Base-by-base conservation (phyloP, 805 yeast genomes). In the Metschnikowia lachancei region DNA sequence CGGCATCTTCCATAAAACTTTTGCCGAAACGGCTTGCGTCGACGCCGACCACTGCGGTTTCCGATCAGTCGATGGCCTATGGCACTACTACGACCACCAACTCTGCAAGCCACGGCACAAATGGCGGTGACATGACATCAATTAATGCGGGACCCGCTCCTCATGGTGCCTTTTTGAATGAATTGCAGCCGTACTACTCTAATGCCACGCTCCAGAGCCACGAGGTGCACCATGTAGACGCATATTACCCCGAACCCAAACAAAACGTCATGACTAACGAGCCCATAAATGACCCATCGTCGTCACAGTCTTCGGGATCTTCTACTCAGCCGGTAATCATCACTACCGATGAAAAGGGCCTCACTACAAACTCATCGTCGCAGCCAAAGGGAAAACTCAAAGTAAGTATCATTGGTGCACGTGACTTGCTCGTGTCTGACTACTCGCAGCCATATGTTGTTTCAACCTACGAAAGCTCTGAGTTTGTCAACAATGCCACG, bases 401-500 rank as follows among this genome's bases (percentile, higher is more conserved):
- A 58, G 90, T 94, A 39, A 81, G 80, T 29, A 88, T 92, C 50
- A 70, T 86, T 22, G 92, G 88, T 65, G 97, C 96, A 1, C 77
- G 75, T 48, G 83, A 82, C 55, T 74, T 92, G 52, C 68, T 75
- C 36, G 78, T 83, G 29, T 66, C 81, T 4, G 67, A 74, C 34
- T 72, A 60, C 62, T 74, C 92, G 3, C 86, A 80, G 55, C 97
- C 96, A 3, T 85, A 90, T 64, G 96, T 87, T 16, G 96, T 90
- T 31, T 87, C 95, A 65, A 85, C 95, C 10, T 90, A 87, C 70
- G 96, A 89, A 63, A 84, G 92, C 51, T 84, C 95, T 1, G 98
- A 94, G 68, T 87, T 83, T 54, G 90, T 92, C 49, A 83, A 96
- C 20, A 82, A 82, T 51, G 91, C 90, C 4, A 89, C 95, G 1